Base-by-base conservation (phyloP, 192 early-diverging fungal species). In the Hyaloraphidium curvatum region DNA sequence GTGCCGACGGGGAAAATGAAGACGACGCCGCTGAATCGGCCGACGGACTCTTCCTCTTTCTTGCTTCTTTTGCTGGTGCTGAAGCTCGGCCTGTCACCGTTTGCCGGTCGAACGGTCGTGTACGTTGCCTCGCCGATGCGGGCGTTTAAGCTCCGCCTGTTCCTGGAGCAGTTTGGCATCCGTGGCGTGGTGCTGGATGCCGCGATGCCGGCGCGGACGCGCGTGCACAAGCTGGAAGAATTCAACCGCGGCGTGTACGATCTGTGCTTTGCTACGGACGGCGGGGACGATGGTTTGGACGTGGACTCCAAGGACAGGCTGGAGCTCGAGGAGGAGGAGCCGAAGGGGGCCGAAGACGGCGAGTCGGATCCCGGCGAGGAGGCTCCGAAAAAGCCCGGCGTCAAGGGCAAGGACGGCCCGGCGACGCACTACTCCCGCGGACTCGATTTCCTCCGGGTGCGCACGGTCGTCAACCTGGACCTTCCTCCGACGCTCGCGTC, bases 381-480 rank as follows among this genome's bases (percentile, higher is more conserved):
- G 1, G 39, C 26, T 21, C 29, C 33, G n/a, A n/a, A 28, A 31
- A 54, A 14, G 14, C 19, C 14, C 19, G 19, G 19, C 19, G 25
- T 41, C 22, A 41, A 41, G 40, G 40, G 40, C 3, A 19, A 35
- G 16, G 25, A 30, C 30, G 31, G 16, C 30, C 43, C 11, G 7
- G 5, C 43, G 23, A 11, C 43, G 43, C 43, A 48, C 43, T 25
- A 14, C 23, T 84, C 91, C 5, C 83, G 94, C 31, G 94, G 94
- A 21, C 81, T 98, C 35, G 94, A 98, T 63, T 98, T 98, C 63
- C 77, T 86, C 31, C 78, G 82, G 57, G 91, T 95, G 1, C 73
- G 80, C 2, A 76, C 85, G 3, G 94, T 98, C 30, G 82, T 98
- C 70, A 98, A 98, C 67, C 92, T 98, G 75, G 94, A 98, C 59